Evolutionary conservation across 306 rosid species (phyloP), one percentile per base, ranked within the genome.

Genomic region (Purshia tridentata): DNA sequence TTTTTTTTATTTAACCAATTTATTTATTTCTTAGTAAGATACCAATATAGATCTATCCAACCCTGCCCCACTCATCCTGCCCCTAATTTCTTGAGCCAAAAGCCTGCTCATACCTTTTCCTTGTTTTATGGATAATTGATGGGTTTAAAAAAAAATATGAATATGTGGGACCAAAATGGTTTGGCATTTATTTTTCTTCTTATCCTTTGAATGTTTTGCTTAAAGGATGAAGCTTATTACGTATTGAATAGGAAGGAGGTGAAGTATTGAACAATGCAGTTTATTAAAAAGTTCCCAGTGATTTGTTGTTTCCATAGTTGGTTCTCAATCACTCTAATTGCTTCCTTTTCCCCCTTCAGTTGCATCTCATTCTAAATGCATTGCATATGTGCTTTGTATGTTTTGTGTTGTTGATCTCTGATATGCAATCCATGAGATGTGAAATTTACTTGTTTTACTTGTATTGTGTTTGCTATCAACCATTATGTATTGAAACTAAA

Each of bases 381-480:
- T 45, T 58, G n/a, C n/a, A 6, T 6, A 53, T 64, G 22, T 0
- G n/a, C 23, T 29, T 6, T 67, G 4, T 20, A 44, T 37, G 42
- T 61, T 61, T 56, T 56, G 20, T 0, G 65, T 58, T 10, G 64
- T 29, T 60, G 65, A 60, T 52, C 22, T 16, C 14, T 42, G 23
- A 50, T 61, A 63, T 16, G 51, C 53, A 73, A 62, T 18, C 63
- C 39, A 51, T n/a, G n/a, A 16, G 39, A 41, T 45, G 20, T 52
- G 57, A 45, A 44, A 53, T 63, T 18, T 15, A 46, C 9, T 13
- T 22, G 35, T 46, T 22, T 14, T 58, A 14, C 1, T 16, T 3
- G 23, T 29, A 29, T 29, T 29, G 35, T 29, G 35, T 29, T 29
- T 29, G 35, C 35, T 29, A 29, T 29, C 35, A 29, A 29, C 35